Evolutionary conservation across 495 filamentous ascomycete genomes (phyloP).

Genomic region (Neurospora sp.): DNA sequence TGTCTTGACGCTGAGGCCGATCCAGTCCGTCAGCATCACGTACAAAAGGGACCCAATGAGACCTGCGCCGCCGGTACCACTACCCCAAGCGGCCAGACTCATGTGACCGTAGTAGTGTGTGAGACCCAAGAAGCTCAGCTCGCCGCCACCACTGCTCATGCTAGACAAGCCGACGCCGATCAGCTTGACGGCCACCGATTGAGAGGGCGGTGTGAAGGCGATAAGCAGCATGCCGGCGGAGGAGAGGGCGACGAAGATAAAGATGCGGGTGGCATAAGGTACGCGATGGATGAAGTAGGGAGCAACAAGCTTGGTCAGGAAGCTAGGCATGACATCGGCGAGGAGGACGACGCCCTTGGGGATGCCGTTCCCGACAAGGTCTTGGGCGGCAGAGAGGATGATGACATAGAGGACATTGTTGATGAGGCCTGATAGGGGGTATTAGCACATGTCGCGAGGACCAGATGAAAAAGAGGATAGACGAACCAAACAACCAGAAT

Average conservation of each 20-base stretch:
- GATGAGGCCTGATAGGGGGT: conserved; percentile 58
- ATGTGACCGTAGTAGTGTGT: conserved; percentile 92
- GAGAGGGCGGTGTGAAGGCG: conserved; percentile 59
- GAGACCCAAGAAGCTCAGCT: conserved; percentile 79
- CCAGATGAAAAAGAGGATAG: not conserved
- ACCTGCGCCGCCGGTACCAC: conserved; percentile 85
- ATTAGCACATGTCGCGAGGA: not conserved
- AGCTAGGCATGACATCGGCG: conserved; percentile 81
- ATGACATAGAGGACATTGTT: conserved; percentile 99
- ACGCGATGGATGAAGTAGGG: conserved; percentile 89
- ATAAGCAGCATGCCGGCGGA: conserved; percentile 79
- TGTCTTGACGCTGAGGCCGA: conserved; percentile 57
- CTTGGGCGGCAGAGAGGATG: conserved; percentile 89
- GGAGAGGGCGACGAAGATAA: conserved; percentile 62
- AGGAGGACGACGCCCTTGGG: conserved; percentile 91
- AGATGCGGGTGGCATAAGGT: conserved; percentile 65
- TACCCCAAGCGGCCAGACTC: conserved; percentile 85
- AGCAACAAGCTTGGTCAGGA: conserved; percentile 75
- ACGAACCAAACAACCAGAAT: conserved; percentile 84
- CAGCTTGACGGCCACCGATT: conserved; percentile 62
- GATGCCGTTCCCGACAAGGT: conserved; percentile 73
- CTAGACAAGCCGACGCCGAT: conserved; percentile 78
- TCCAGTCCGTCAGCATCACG: conserved; percentile 67
- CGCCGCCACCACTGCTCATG: conserved; percentile 72
- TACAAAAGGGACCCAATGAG: conserved; percentile 81